A percentile compares a stretch with the other conserved stretches of the same genome.
phyloP scores from a whole-genome alignment of 1,139 yeast genomes.

The Tardiomyces digboiensis region DNA sequence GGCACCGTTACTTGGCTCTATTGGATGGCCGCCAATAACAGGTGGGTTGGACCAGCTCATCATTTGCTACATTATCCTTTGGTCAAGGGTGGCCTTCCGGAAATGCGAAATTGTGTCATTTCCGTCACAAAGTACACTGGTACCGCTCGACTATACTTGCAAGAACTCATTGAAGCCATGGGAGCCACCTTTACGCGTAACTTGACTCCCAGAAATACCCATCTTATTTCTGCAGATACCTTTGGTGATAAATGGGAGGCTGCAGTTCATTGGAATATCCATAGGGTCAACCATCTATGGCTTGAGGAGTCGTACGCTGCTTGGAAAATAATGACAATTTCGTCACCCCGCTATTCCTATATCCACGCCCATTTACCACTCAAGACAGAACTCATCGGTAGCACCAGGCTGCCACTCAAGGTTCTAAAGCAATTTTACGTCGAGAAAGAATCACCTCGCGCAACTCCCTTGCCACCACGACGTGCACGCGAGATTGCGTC shows the following conservation, averaged over 20 bases:
- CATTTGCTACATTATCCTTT: conserved; percentile 65
- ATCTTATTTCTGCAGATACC: conserved; percentile 58
- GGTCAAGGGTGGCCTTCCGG: conserved; percentile 43
- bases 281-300: conserved; percentile 77
- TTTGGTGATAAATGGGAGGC: conserved; percentile 69
- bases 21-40: conserved; percentile 45
- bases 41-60: conserved; percentile 48
- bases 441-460: conserved; percentile 7
- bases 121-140: conserved; percentile 80
- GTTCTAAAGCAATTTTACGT: conserved; percentile 36
- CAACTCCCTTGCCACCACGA: conserved; percentile 19
- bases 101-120: conserved; percentile 43
- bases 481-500: conserved; percentile 64
- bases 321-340: conserved; percentile 45
- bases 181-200: conserved; percentile 77
- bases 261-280: conserved; percentile 53
- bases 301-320: conserved; percentile 67
- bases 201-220: conserved; percentile 56
- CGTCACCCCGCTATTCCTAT: conserved; percentile 36
- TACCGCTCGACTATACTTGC: conserved; percentile 66
- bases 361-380: conserved; percentile 35
- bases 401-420: conserved; percentile 35
- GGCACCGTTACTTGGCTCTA: conserved; percentile 76
- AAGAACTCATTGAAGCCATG: conserved; percentile 50
- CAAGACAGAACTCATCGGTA: conserved; percentile 40